Conservation (phyloP, 805 yeast species). For the Candida sithepensis region DNA sequence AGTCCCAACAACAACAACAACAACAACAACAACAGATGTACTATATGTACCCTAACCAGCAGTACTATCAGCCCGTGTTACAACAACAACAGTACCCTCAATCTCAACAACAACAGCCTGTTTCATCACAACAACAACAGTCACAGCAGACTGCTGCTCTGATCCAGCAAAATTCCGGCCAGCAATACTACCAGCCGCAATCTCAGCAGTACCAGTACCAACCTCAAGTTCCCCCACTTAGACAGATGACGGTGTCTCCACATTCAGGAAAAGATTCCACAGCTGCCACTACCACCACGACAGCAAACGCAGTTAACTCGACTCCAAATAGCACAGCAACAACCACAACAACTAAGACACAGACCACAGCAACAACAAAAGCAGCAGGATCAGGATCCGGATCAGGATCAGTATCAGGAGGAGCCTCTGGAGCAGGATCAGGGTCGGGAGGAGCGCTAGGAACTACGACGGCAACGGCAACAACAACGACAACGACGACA, state of each 20-base stretch:
- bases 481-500: background rate
- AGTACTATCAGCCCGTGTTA: background rate
- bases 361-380: too few species aligned
- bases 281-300: background rate
- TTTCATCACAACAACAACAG: background rate
- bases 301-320: background rate
- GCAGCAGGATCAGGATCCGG: too few species aligned
- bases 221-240: background rate
- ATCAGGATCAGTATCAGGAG: too few species aligned
- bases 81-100: constrained; percentile 1
- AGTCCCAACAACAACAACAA: constrained; percentile 6
- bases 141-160: too few species aligned
- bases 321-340: background rate
- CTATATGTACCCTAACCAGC: background rate
- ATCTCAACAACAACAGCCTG: background rate
- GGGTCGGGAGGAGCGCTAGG: too few species aligned
- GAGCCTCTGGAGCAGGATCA: too few species aligned
- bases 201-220: background rate
- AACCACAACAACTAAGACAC: background rate
- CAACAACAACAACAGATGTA: constrained; percentile 5
- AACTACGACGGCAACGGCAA: background rate
- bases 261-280: background rate
- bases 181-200: constrained; percentile 5
- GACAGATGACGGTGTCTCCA: background rate
- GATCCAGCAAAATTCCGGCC: background rate